A percentile compares a stretch with the other conserved stretches of the same genome.
Evolutionary conservation across 345 rosid genomes (phyloP).

Genomic region (Moringa oleifera): DNA sequence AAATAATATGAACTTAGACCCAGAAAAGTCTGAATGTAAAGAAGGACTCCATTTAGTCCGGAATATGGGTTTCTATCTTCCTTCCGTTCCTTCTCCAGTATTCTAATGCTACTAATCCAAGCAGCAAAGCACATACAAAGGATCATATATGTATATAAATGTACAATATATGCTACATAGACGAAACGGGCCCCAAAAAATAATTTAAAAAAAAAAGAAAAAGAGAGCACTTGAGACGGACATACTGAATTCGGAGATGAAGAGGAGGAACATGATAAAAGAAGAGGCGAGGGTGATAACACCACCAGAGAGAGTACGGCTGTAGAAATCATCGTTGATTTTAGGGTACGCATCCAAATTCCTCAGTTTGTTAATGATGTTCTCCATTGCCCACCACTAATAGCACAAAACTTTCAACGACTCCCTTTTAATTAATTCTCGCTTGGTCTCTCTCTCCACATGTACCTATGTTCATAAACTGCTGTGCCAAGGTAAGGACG

Average conservation of each 20-base stretch:
- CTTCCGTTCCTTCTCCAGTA: no score
- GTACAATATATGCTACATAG: not conserved
- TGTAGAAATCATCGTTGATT: constrained; percentile 84
- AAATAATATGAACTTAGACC: no score
- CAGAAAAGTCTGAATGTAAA: no score
- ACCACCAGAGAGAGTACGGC: constrained; percentile 85
- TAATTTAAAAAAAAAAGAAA: not conserved
- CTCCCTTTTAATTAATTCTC: not conserved
- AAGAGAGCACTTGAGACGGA: not conserved
- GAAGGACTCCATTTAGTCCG: no score
- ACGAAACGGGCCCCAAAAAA: not conserved
- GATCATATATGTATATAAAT: not conserved
- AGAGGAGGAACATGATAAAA: constrained; percentile 52
- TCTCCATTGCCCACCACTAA: constrained; percentile 29
- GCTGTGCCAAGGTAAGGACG: not conserved
- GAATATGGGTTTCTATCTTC: no score
- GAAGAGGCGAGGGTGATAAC: constrained; percentile 70
- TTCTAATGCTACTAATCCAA: no score
- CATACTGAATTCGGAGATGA: constrained; percentile 76
- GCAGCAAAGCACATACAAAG: not conserved
- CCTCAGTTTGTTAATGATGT: constrained; percentile 44
- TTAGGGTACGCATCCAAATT: constrained; percentile 86
- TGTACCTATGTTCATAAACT: not conserved
- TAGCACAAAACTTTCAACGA: constrained; percentile 11
- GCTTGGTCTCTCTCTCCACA: no score